phyloP scores from a whole-genome alignment of 2,329 filamentous ascomycete species.

The Xylariales sp. region DNA sequence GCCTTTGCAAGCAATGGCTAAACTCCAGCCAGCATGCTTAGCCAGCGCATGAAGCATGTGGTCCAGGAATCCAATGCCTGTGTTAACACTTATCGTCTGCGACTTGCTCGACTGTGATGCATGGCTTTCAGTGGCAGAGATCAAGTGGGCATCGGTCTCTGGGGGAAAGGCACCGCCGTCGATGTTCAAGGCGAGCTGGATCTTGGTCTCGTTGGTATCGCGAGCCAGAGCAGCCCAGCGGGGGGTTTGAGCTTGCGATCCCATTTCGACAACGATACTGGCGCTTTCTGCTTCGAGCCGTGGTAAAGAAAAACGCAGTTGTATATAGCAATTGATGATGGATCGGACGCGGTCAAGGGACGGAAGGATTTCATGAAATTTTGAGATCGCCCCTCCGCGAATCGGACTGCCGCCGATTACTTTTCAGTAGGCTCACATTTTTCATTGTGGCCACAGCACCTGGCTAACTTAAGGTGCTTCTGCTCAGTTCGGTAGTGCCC shows the following conservation, averaged over 20 bases:
- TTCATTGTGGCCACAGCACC: no score
- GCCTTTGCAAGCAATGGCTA: slow-evolving; percentile 77
- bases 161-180: slow-evolving; percentile 79
- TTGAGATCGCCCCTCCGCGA: slow-evolving; percentile 1
- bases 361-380: slow-evolving; percentile 1
- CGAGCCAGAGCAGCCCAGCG: slow-evolving; percentile 78
- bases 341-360: no score
- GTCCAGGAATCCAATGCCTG: slow-evolving; percentile 95
- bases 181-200: slow-evolving; percentile 86
- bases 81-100: slow-evolving; percentile 83
- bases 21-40: slow-evolving; percentile 93
- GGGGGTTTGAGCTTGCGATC: slow-evolving; percentile 20
- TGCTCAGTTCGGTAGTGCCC: no score
- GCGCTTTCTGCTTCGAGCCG: no score
- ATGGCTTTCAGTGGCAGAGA: slow-evolving; percentile 57
- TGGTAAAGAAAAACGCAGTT: no score
- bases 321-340: no score
- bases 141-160: slow-evolving; percentile 54
- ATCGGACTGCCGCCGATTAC: slow-evolving; percentile 5
- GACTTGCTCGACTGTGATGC: slow-evolving; percentile 79
- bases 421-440: not conserved
- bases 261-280: slow-evolving; percentile 14
- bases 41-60: slow-evolving; percentile 97
- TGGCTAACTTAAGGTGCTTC: no score
- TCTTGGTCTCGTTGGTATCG: slow-evolving; percentile 97